These are phyloP conservation scores for Fusarium musae DNA, from an alignment of 2,329 filamentous ascomycete genomes.

Conservation along the genomic window DNA sequence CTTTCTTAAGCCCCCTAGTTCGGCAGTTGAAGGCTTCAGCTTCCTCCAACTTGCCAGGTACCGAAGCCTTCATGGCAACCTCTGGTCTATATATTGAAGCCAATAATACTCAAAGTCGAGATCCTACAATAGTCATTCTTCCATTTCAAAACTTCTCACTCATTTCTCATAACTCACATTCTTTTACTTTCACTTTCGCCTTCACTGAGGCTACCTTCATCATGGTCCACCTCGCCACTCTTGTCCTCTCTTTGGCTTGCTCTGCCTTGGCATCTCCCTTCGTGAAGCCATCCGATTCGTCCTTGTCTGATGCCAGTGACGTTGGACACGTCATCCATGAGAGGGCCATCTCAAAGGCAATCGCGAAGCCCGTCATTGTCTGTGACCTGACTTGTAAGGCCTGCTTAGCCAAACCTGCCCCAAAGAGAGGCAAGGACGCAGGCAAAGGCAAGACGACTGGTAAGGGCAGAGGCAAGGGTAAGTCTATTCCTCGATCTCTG, in stretches of 20 bases:
- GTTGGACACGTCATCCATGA: neutral
- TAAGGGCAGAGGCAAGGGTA: neutral
- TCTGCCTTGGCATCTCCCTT: neutral
- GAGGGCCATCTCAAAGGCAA: neutral
- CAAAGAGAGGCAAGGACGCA: neutral
- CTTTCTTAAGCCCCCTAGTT: neutral
- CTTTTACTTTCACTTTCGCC: neutral
- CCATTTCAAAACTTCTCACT: neutral
- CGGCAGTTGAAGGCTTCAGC: neutral
- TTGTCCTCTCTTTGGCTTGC: neutral
- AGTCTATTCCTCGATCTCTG: neutral
- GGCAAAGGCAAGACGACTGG: neutral
- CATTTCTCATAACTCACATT: neutral
- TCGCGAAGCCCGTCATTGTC: neutral
- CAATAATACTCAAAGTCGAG: neutral
- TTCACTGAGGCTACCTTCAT: neutral
- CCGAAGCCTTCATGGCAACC: neutral
- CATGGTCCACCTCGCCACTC: neutral
- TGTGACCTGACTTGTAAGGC: neutral
- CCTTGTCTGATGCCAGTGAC: neutral
- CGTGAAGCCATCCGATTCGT: neutral
- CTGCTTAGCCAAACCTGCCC: neutral
- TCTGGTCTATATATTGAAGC: neutral
- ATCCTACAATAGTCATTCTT: neutral
- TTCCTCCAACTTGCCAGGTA: rapidly evolving